phyloP scores from a whole-genome alignment of 192 early-diverging fungal species.

The Pilobolus umbonatus region DNA sequence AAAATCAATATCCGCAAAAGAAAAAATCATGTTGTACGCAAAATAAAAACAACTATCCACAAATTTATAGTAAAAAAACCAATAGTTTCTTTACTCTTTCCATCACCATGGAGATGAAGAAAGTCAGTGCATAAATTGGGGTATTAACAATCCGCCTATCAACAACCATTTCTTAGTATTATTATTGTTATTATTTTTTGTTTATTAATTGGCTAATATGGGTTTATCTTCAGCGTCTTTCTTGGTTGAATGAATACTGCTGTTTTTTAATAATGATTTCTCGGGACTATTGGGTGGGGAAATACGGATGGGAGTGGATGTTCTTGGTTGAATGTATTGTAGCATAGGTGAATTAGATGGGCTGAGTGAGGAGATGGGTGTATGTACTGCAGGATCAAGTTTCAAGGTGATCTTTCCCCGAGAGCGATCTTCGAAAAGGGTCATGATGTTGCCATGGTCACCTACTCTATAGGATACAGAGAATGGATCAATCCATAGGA shows the following conservation, averaged over 20 bases:
- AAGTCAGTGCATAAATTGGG: too few species aligned
- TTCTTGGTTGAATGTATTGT: slow-evolving; percentile 30
- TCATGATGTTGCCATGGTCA: slow-evolving; percentile 64
- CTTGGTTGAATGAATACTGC: slow-evolving; percentile 11
- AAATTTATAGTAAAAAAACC: too few species aligned
- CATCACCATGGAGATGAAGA: too few species aligned
- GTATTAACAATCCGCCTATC: too few species aligned
- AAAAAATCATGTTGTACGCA: too few species aligned
- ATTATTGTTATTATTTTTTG: too few species aligned
- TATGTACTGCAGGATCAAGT: slow-evolving; percentile 7
- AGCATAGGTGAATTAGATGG: slow-evolving; percentile 23
- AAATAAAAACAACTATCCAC: too few species aligned
- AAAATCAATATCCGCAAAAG: too few species aligned
- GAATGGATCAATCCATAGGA: slow-evolving; percentile 76
- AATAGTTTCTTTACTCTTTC: too few species aligned
- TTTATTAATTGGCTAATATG: slow-evolving; percentile 18
- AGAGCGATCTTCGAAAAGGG: slow-evolving; percentile 61
- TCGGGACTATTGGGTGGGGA: slow-evolving; percentile 35
- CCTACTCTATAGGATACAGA: slow-evolving; percentile 68
- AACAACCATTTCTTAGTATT: neutral
- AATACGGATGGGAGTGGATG: slow-evolving; percentile 29
- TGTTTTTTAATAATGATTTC: neutral
- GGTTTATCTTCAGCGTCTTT: slow-evolving; percentile 18
- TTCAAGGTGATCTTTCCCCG: slow-evolving; percentile 37
- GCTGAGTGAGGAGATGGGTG: slow-evolving; percentile 8